Evolutionary conservation across 2,329 filamentous ascomycete genomes (phyloP).

Genomic region (Cryphonectria parasitica): DNA sequence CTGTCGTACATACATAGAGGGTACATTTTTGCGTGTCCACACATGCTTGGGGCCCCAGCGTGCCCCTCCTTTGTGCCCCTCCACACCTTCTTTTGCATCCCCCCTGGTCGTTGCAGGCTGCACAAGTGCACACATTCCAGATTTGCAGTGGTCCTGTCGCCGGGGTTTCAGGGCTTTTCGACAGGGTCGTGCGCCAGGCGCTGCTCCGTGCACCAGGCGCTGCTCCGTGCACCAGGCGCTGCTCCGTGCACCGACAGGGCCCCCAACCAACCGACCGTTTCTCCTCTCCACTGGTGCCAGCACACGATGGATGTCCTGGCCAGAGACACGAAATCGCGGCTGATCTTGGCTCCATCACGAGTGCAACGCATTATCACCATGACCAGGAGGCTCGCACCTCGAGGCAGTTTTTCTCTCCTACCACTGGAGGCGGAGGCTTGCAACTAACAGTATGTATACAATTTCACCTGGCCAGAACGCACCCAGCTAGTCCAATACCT

Average conservation of each 20-base stretch:
- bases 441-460: neutral
- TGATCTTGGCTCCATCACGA: conserved; percentile 14
- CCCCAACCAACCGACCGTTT: conserved; percentile 1
- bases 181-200: conserved; percentile 18
- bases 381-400: neutral
- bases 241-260: conserved; percentile 26
- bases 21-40: neutral
- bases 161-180: conserved; percentile 18
- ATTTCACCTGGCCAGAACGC: neutral
- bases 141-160: conserved; percentile 23
- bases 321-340: conserved; percentile 6
- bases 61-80: conserved; percentile 15
- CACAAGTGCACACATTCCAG: conserved; percentile 10
- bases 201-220: conserved; percentile 27
- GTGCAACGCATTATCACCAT: neutral
- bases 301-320: conserved; percentile 8
- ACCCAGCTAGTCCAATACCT: neutral
- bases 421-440: neutral
- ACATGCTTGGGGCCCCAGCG: neutral
- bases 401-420: neutral
- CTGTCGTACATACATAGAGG: conserved; percentile 18
- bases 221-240: conserved; percentile 28
- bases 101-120: conserved; percentile 19
- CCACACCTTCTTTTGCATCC: conserved; percentile 12
- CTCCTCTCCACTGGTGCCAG: conserved; percentile 13